Conservation (phyloP, 2,329 filamentous ascomycete species). For the Thelonectria olida region DNA sequence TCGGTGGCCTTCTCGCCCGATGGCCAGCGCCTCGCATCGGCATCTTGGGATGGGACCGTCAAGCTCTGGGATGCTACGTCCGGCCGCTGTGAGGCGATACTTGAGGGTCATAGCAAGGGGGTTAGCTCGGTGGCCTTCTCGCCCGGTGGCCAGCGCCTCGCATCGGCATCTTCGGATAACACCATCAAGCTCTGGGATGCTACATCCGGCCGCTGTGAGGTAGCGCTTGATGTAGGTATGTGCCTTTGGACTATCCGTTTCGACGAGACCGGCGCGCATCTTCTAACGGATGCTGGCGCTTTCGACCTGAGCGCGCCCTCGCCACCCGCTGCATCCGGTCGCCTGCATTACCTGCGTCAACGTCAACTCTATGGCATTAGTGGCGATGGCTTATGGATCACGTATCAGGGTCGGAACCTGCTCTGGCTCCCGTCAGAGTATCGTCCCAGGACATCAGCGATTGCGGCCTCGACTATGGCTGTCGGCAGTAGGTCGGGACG, state of each 20-base stretch:
- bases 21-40: not conserved
- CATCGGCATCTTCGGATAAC: not conserved
- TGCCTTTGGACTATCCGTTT: too few species aligned
- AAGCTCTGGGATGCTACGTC: slow-evolving; percentile 6
- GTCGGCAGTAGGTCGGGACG: not conserved
- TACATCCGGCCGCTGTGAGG: too few species aligned
- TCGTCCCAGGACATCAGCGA: not conserved
- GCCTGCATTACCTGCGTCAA: too few species aligned
- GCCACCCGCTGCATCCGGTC: too few species aligned
- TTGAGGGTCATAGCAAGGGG: not conserved
- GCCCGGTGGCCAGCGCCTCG: not conserved
- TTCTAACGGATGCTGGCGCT: too few species aligned
- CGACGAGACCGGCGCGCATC: too few species aligned
- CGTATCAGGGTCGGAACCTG: slow-evolving; percentile 1
- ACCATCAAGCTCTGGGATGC: slow-evolving; percentile 21
- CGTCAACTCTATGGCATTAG: too few species aligned
- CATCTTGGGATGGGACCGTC: not conserved
- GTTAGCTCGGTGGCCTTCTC: slow-evolving; percentile 20
- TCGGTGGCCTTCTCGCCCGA: slow-evolving; percentile 11
- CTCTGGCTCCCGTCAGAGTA: slow-evolving; percentile 4
- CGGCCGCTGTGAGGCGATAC: not conserved
- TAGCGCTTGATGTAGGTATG: too few species aligned
- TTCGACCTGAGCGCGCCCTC: too few species aligned
- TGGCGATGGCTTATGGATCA: not conserved
- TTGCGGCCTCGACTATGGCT: not conserved